These are phyloP conservation scores for Collybiopsis confluens DNA, from an alignment of 768 basidiomycete genomes.

Conservation along the genomic window DNA sequence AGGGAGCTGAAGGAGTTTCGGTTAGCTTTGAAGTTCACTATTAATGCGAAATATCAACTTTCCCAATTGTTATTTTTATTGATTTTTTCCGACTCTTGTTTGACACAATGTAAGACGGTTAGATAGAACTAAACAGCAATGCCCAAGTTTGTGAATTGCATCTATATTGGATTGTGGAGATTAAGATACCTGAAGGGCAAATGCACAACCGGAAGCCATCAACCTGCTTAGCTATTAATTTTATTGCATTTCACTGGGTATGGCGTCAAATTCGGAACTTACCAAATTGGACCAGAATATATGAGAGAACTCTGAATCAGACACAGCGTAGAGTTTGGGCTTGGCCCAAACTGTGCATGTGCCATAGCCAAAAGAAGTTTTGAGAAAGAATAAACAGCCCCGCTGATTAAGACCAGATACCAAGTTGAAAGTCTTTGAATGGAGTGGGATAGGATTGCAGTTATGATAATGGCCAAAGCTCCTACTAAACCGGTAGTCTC, in stretches of 20 bases:
- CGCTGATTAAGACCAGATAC: background rate
- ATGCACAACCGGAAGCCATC: background rate
- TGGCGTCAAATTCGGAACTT: background rate
- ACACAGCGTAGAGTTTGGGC: background rate
- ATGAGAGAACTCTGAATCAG: background rate
- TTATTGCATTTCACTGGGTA: background rate
- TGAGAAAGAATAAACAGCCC: background rate
- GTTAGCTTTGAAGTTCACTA: background rate
- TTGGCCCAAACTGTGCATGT: background rate
- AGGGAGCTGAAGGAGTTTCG: background rate
- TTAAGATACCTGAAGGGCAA: background rate
- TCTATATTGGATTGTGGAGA: no score
- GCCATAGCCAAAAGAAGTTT: conserved; percentile 2
- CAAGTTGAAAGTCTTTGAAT: background rate
- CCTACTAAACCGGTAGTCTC: background rate
- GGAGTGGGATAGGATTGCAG: background rate
- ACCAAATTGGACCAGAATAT: conserved; percentile 2
- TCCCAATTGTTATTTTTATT: background rate
- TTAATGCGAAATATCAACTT: background rate
- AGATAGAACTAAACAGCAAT: background rate
- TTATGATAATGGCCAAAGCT: background rate
- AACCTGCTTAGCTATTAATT: background rate
- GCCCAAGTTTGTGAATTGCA: background rate
- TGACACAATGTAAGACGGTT: background rate
- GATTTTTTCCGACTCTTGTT: background rate